phyloP scores from a whole-genome alignment of 306 rosid species.

The Sechiopsis laciniata region DNA sequence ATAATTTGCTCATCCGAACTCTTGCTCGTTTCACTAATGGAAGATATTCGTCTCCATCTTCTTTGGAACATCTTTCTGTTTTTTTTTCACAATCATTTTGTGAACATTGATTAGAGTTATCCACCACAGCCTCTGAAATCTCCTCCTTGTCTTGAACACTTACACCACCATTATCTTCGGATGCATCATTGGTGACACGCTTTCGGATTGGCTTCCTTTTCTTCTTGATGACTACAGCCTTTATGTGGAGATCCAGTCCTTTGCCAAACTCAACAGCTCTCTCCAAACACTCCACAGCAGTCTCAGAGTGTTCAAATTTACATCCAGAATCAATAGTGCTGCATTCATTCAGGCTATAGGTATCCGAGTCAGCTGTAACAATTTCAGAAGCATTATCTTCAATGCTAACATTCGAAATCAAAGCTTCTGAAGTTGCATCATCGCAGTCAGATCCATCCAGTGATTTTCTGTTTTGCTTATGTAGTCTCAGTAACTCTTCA shows the following conservation, averaged over 20 bases:
- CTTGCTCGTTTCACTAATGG: slow-evolving; percentile 90
- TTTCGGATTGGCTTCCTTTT: slow-evolving; percentile 83
- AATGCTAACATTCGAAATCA: slow-evolving; percentile 51
- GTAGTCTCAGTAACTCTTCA: slow-evolving; percentile 42
- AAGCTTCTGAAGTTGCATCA: slow-evolving; percentile 50
- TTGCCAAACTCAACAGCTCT: slow-evolving; percentile 52
- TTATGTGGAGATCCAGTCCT: slow-evolving; percentile 58
- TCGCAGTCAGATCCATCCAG: slow-evolving; percentile 52
- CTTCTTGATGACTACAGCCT: slow-evolving; percentile 55
- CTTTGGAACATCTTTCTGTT: slow-evolving; percentile 47
- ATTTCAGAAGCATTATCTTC: slow-evolving; percentile 69
- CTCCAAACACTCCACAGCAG: slow-evolving; percentile 47
- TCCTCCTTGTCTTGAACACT: slow-evolving; percentile 41
- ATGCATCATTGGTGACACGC: slow-evolving; percentile 44
- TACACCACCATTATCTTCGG: slow-evolving; percentile 29
- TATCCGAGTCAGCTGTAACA: slow-evolving; percentile 62
- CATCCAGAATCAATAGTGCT: slow-evolving; percentile 62
- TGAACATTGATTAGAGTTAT: slow-evolving; percentile 39
- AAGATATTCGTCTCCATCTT: slow-evolving; percentile 85
- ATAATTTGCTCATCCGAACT: slow-evolving; percentile 80
- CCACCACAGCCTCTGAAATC: slow-evolving; percentile 29
- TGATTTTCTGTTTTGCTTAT: slow-evolving; percentile 44
- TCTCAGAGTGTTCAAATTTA: slow-evolving; percentile 48
- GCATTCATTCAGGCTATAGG: slow-evolving; percentile 62
- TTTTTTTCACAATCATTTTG: slow-evolving; percentile 41